Percentiles rank a stretch among this genome's conserved stretches.
Evolutionary conservation across 768 basidiomycete species (phyloP).

Genomic region (Boletus rex-veris): DNA sequence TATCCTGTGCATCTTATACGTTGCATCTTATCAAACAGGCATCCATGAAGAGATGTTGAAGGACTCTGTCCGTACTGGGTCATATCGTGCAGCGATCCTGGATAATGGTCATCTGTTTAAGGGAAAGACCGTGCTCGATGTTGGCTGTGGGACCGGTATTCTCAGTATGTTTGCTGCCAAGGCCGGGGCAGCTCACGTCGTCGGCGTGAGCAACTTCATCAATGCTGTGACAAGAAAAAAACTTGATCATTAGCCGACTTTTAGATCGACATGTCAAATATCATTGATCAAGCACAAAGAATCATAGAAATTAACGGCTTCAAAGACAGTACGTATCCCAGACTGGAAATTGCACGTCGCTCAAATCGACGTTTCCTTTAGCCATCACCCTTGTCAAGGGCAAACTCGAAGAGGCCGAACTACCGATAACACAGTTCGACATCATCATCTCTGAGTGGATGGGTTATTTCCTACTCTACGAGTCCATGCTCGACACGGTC

Average conservation of each 20-base stretch:
- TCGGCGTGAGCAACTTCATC: conserved; percentile 60
- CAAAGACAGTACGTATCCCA: conserved; percentile 73
- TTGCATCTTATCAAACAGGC: conserved; percentile 43
- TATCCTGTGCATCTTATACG: conserved; percentile 3
- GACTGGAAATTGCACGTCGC: not conserved
- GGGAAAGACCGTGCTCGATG: conserved; percentile 95
- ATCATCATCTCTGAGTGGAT: conserved; percentile 99
- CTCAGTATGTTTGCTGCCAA: conserved; percentile 97
- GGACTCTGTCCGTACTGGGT: conserved; percentile 90
- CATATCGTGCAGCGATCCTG: conserved; percentile 92
- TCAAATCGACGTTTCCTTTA: conserved; percentile 30
- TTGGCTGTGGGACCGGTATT: conserved; percentile 98
- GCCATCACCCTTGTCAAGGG: conserved; percentile 96
- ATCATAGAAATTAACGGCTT: conserved; percentile 97
- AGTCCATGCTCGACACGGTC: conserved; percentile 99
- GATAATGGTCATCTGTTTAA: conserved; percentile 95
- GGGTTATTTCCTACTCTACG: conserved; percentile 99
- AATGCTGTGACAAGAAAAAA: not conserved
- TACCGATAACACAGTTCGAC: conserved; percentile 90
- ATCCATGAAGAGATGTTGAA: conserved; percentile 99
- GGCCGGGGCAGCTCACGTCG: conserved; percentile 91
- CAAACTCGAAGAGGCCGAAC: conserved; percentile 89
- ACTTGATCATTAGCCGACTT: conserved; percentile 14
- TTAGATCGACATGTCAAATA: conserved; percentile 99
- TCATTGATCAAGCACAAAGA: conserved; percentile 97